Base-by-base conservation (phyloP, 2,329 filamentous ascomycete species). In the Microcera coccophila region DNA sequence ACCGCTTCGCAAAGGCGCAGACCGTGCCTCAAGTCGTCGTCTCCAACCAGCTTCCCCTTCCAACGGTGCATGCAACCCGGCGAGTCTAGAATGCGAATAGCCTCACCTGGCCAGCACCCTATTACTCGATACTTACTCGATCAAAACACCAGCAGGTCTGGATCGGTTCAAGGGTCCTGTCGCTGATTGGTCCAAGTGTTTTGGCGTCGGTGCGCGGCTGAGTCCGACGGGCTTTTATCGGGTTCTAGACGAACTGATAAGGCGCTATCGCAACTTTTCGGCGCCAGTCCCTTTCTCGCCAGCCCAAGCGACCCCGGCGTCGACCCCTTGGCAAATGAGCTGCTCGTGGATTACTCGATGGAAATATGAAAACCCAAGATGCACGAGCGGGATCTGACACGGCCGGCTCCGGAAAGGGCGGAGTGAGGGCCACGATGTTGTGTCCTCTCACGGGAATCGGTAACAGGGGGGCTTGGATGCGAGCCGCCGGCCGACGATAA, bases 61-160 rank as follows among this genome's bases (percentile, higher is more conserved):
- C n/a, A n/a, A n/a, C n/a, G n/a, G n/a, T n/a, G n/a, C n/a, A n/a
- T n/a, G n/a, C n/a, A n/a, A n/a, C n/a, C n/a, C n/a, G n/a, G n/a
- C 29, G 3, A 28, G 9, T 38, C 36, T 31, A 28, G 39, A 32
- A 24, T 44, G 37, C 35, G 45, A 47, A 47, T 47, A 38, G 41
- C 41, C 41, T 47, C 45, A 47, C 35, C 19, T 35, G 42, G 11
- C 31, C 18, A 31, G 29, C 17, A 11, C 33, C 15, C 16, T 39
- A 59, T 70, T 70, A 69, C 66, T 67, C 65, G 64, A 69, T 66
- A 36, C 54, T 71, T 71, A 71, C 68, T 72, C 69, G 68, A 72
- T 71, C 46, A 53, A 70, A 72, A 70, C 61, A 62, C 58, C 48
- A 48, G 26, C 29, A 54, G 39, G 42, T 36, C 50, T 41, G 48